Evolutionary conservation across 1,284 basidiomycete species (phyloP), one percentile per base, ranked within the genome.

Genomic region (Coriolopsis trogii): DNA sequence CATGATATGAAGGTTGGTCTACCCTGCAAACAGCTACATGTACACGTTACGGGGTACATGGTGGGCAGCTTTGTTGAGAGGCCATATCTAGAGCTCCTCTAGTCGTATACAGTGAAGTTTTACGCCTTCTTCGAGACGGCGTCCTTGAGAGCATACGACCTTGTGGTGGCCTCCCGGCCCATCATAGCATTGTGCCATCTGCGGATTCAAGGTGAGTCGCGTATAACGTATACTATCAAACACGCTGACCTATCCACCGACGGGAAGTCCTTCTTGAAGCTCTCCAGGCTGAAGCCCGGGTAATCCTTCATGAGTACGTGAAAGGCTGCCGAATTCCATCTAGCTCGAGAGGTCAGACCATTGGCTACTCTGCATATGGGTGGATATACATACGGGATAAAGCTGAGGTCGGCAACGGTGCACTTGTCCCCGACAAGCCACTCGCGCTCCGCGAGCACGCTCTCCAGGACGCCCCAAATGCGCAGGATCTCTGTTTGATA

Each of bases 381-480:
- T 6, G 6, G 12, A n/a, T 16, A 15, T 15, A 26, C 43, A 13
- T 34, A 46, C 45, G 36, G 26, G 24, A 54, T 26, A 38, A 50
- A 54, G 31, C 25, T 25, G 5, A 54, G 25, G 39, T 54, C 52
- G 3, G 47, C 52, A n/a, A 50, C 38, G 1, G 47, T 54, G 30
- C 29, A 26, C 39, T 46, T 49, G 18, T 33, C 47, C 6, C 47
- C 52, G 20, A 54, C 49, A 29, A 50, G 49, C 49, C 49, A 50
- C 28, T 50, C 41, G 4, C 36, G 34, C 41, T 44, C 16, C 24
- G 57, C 46, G 18, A 66, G 49, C 1, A 63, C 62, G 26, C 49
- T 34, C 29, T 73, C 68, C 26, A 71, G 64, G 6, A 73, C 70
- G 38, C 65, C 56, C 20, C 65, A 50, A 5, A 73, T 64, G 30